phyloP scores from a whole-genome alignment of 2,329 filamentous ascomycete species.

The Aspergillus piperis region DNA sequence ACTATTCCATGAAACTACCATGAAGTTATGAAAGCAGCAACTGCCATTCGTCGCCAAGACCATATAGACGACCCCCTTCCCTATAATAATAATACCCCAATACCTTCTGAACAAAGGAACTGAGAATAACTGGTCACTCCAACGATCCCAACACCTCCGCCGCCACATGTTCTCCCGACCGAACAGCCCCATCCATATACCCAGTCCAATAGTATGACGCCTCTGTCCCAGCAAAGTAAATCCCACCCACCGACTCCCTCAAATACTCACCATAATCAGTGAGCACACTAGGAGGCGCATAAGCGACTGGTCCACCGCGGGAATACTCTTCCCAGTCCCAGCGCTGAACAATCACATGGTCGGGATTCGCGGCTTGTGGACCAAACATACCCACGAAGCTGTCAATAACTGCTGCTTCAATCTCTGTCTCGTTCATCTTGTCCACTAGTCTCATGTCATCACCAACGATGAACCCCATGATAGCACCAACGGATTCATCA shows the following conservation, averaged over 20 bases:
- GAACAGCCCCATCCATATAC: conserved; percentile 31
- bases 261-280: conserved; percentile 22
- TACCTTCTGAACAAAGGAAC: no score
- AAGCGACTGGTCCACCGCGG: conserved; percentile 27
- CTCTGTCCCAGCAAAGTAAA: conserved; percentile 31
- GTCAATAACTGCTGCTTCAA: conserved; percentile 15
- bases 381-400: conserved; percentile 21
- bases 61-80: no score
- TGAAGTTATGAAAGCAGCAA: no score
- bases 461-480: conserved; percentile 32
- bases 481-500: conserved; percentile 25
- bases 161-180: conserved; percentile 23
- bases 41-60: no score
- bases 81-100: no score
- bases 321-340: conserved; percentile 30
- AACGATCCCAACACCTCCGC: conserved; percentile 8
- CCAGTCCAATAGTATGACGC: conserved; percentile 25
- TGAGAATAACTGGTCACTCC: no score
- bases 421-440: conserved; percentile 20
- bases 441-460: conserved; percentile 27
- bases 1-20: no score
- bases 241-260: conserved; percentile 14
- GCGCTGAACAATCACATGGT: conserved; percentile 17
- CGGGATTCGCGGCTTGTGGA: background rate
- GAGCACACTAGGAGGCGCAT: conserved; percentile 22